Percentiles rank a stretch among this genome's conserved stretches.
Conservation (phyloP, 805 yeast species). For the Kodamaea nitidulidarum region DNA sequence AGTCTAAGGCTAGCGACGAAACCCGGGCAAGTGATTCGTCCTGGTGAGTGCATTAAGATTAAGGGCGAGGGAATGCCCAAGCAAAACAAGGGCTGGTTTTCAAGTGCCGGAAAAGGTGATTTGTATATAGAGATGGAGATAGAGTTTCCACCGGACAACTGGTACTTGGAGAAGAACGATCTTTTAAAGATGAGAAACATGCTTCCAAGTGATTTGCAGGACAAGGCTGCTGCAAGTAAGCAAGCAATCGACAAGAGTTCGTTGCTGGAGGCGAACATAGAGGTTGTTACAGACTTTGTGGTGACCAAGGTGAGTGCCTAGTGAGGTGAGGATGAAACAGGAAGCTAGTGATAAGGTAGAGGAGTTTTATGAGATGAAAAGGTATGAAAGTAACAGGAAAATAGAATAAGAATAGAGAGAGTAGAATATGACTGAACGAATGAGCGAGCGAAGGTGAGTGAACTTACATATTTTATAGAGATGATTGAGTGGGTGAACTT, state of each 20-base stretch:
- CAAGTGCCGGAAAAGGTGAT: constrained; percentile 51
- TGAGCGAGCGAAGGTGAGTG: too few relatives aligned
- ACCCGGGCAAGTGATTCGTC: constrained; percentile 75
- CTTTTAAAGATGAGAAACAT: constrained; percentile 48
- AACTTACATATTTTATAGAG: too few relatives aligned
- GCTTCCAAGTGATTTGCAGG: constrained; percentile 43
- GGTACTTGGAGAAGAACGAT: constrained; percentile 77
- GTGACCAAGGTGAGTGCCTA: constrained; percentile 2
- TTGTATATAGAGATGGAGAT: constrained; percentile 66
- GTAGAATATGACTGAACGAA: too few relatives aligned
- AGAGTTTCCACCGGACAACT: constrained; percentile 79
- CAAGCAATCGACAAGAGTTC: constrained; percentile 24
- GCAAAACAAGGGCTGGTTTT: constrained; percentile 25
- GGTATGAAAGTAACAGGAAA: too few relatives aligned
- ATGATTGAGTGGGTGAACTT: too few relatives aligned
- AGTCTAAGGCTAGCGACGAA: constrained; percentile 61
- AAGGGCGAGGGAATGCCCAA: constrained; percentile 82
- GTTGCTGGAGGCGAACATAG: constrained; percentile 36
- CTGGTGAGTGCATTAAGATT: constrained; percentile 64
- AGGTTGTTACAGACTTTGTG: constrained; percentile 33
- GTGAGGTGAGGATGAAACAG: background rate
- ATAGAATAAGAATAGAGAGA: too few relatives aligned
- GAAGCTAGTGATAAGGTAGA: too few relatives aligned
- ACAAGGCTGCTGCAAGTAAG: constrained; percentile 19
- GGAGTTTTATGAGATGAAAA: too few relatives aligned